Evolutionary conservation across 306 rosid species (phyloP).

Genomic region (Lathyrus tuberosus): DNA sequence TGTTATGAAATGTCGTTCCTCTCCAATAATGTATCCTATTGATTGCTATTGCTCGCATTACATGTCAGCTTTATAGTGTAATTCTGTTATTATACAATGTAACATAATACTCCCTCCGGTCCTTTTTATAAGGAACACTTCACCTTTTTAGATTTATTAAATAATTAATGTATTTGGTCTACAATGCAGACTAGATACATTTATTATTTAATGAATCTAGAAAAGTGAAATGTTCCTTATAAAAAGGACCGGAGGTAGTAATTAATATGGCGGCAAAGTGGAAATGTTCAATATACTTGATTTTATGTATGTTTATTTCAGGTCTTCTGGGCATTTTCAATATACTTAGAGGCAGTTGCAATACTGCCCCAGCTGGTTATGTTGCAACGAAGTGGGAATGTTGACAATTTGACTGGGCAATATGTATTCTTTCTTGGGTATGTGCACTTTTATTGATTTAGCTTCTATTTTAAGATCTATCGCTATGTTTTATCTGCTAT

Average conservation of each 20-base stretch:
- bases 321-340: slow-evolving; percentile 94
- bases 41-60: slow-evolving; percentile 11
- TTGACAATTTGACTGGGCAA: slow-evolving; percentile 92
- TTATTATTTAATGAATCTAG: too few species aligned
- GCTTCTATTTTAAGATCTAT: slow-evolving; percentile 15
- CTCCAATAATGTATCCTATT: slow-evolving; percentile 6
- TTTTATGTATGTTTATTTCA: slow-evolving; percentile 43
- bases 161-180: too few species aligned
- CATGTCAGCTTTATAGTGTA: slow-evolving; percentile 30
- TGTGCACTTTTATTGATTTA: slow-evolving; percentile 27
- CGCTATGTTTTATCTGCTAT: slow-evolving; percentile 15
- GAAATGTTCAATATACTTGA: neutral
- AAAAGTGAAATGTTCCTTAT: too few species aligned
- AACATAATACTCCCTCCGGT: too few species aligned
- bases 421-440: slow-evolving; percentile 94
- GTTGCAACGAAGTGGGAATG: slow-evolving; percentile 91
- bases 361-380: slow-evolving; percentile 89
- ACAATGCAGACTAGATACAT: too few species aligned
- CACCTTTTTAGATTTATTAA: too few species aligned
- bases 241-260: too few species aligned
- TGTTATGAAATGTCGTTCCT: neutral
- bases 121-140: too few species aligned
- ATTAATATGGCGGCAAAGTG: neutral
- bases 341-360: slow-evolving; percentile 91
- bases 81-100: slow-evolving; percentile 14